Conservation (phyloP, 352 stramenopile species). For the Peronospora belbahrii region DNA sequence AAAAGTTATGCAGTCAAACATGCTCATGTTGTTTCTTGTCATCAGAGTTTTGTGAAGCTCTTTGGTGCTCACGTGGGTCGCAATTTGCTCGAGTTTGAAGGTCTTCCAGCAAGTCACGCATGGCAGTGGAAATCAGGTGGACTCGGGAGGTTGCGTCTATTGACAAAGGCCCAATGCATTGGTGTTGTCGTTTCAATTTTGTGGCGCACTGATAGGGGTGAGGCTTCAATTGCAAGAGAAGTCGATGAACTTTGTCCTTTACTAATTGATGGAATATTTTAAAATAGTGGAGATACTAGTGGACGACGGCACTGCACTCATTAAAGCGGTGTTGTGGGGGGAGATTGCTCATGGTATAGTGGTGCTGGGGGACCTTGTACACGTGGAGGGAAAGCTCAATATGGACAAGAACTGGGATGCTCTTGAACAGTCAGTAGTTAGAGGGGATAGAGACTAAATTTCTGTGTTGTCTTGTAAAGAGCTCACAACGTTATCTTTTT, state of each 20-base stretch:
- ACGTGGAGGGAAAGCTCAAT: constrained; percentile 70
- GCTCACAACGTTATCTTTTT: neutral
- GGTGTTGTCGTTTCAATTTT: constrained; percentile 57
- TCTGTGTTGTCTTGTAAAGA: neutral
- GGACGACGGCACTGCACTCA: constrained; percentile 61
- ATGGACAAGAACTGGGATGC: constrained; percentile 37
- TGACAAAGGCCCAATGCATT: constrained; percentile 64
- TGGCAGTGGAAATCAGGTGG: constrained; percentile 28
- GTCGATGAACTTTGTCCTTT: neutral
- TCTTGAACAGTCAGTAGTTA: constrained; percentile 14
- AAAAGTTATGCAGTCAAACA: neutral
- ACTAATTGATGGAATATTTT: neutral
- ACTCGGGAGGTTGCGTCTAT: constrained; percentile 25
- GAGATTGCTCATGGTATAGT: constrained; percentile 1
- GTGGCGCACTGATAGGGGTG: constrained; percentile 46
- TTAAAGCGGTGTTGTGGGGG: constrained; percentile 52
- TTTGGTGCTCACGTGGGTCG: constrained; percentile 37
- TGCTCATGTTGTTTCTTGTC: neutral
- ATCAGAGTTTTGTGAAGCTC: constrained; percentile 62
- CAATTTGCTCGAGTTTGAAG: constrained; percentile 38
- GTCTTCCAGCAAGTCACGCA: constrained; percentile 46
- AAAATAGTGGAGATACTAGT: constrained; percentile 59
- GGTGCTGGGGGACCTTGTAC: constrained; percentile 59
- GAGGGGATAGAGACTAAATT: neutral
- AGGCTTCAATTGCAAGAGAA: neutral